Base-by-base conservation (phyloP, 176 grass and related monocot genomes). In the Eremochloa ophiuroides region DNA sequence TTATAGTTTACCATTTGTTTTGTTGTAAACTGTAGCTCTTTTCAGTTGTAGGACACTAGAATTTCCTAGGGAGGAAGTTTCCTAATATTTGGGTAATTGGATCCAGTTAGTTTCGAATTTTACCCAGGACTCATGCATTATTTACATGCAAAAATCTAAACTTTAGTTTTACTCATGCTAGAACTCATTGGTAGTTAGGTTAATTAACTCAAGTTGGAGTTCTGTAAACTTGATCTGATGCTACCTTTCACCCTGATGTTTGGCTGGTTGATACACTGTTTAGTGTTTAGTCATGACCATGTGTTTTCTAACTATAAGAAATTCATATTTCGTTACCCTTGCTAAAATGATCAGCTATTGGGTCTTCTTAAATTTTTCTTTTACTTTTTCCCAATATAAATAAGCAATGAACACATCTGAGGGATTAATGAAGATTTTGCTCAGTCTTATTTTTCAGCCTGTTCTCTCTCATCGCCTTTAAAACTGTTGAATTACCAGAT, bases 121-220 rank as follows among this genome's bases (percentile, higher is more conserved):
- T 17, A 29, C 39, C 17, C 28, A n/a, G 11, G 29, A 47, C 22
- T 9, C 39, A 31, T 48, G 16, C 62, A 6, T 28, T 62, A 4
- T 62, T 76, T 71, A 48, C 29, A 48, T 37, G 56, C 51, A 71
- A 62, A 71, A 85, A 56, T 63, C 34, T 11, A 78, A 69, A 85
- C 23, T 72, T 73, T 12, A 79, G 4, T 62, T 71, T 20, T 78
- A 43, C 55, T 38, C 22, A 61, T 41, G 35, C 35, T 14, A 48
- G 17, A 30, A 47, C 17, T 20, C 8, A 20, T 51, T 15, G 58
- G 26, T 51, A 73, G 48, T 6, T 74, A 64, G 56, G 33, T 72
- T 10, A 62, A 4, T 18, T 34, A 25, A 81, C 12, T 29, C 3
- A 41, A 55, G 15, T 79, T 26, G 55, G 75, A 71, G 46, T 76